Evolutionary conservation across 257 asterid species (phyloP).

Genomic region (Primulina eburnea): DNA sequence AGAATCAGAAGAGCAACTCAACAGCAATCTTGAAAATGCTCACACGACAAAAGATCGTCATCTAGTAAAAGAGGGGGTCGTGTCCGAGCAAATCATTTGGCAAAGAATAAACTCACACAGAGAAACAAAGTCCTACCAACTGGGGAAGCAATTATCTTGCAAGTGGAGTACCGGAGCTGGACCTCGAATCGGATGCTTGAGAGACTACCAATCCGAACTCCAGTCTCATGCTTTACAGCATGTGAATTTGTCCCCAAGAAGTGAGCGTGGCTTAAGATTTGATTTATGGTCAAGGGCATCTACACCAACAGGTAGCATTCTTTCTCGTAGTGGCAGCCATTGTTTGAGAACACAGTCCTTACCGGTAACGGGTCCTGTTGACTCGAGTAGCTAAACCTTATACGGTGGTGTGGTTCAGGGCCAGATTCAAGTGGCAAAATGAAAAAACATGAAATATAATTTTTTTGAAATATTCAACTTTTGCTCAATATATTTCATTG

Average conservation of each 20-base stretch:
- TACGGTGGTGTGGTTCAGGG: not conserved
- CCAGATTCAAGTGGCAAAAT: too few species aligned
- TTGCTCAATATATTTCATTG: too few species aligned
- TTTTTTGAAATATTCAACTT: too few species aligned
- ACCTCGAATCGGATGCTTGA: slow-evolving; percentile 20
- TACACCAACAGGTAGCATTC: slow-evolving; percentile 1
- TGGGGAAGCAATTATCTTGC: slow-evolving; percentile 6
- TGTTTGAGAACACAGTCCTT: not conserved
- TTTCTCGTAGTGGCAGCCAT: not conserved
- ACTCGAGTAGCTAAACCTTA: not conserved
- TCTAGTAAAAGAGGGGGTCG: not conserved
- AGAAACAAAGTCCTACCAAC: slow-evolving; percentile 17
- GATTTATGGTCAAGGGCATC: not conserved
- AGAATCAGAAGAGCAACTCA: not conserved
- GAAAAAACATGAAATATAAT: too few species aligned
- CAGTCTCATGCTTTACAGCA: slow-evolving; percentile 22
- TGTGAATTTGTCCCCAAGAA: slow-evolving; percentile 19
- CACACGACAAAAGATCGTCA: not conserved
- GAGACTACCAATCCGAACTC: slow-evolving; percentile 20
- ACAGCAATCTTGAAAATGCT: not conserved
- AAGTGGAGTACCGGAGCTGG: slow-evolving; percentile 28
- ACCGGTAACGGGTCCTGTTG: not conserved
- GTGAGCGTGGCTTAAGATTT: not conserved
- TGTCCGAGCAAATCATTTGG: not conserved
- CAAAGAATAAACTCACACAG: slow-evolving; percentile 22